These are phyloP conservation scores for Kodamaea restingae DNA, from an alignment of 805 yeast genomes.

Conservation along the genomic window DNA sequence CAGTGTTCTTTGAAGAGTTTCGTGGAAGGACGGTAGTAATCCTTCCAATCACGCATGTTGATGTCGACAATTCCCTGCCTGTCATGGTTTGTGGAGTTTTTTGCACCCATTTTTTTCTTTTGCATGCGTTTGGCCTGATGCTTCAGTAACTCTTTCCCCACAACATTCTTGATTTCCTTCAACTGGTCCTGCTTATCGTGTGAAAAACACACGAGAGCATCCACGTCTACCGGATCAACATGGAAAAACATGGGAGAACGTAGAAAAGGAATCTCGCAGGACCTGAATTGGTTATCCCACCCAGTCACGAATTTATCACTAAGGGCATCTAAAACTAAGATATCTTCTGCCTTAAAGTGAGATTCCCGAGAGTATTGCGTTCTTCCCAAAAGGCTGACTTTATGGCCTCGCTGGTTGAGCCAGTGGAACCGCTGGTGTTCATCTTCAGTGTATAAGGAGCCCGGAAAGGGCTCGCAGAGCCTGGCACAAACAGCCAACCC, in stretches of 20 bases:
- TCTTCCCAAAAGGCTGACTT: conserved; percentile 18
- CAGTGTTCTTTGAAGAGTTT: conserved; percentile 38
- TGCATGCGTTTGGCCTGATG: conserved; percentile 28
- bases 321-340: conserved; percentile 35
- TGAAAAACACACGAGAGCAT: conserved; percentile 42
- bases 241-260: conserved; percentile 49
- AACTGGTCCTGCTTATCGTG: conserved; percentile 24
- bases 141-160: conserved; percentile 42
- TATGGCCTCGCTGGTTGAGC: conserved; percentile 32
- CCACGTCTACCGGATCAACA: conserved; percentile 42
- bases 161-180: conserved; percentile 40
- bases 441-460: conserved; percentile 42
- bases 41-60: conserved; percentile 42
- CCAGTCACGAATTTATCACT: conserved; percentile 35
- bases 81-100: conserved; percentile 18
- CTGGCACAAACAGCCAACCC: conserved; percentile 40
- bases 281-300: conserved; percentile 41
- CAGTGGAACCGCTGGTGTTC: conserved; percentile 47
- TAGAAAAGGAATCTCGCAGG: conserved; percentile 40
- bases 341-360: conserved; percentile 22
- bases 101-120: conserved; percentile 6
- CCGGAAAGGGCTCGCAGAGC: conserved; percentile 40
- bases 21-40: conserved; percentile 43
- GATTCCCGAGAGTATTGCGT: conserved; percentile 12
- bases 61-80: conserved; percentile 36